Evolutionary conservation across 2,329 filamentous ascomycete genomes (phyloP).

Genomic region (Hirsutella rhossiliensis): DNA sequence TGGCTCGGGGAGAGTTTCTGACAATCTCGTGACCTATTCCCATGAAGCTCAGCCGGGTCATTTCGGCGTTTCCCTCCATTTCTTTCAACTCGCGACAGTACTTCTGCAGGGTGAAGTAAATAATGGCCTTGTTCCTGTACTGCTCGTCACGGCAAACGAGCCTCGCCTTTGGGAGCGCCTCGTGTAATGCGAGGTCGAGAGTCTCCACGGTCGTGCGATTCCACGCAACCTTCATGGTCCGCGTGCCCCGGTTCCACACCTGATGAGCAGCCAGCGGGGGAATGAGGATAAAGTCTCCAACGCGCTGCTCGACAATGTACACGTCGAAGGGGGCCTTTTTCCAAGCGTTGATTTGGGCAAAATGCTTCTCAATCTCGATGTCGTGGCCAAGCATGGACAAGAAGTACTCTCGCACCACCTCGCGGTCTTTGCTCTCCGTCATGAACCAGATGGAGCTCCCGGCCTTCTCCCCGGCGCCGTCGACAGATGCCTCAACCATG

Average conservation of each 20-base stretch:
- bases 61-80: slow-evolving; percentile 36
- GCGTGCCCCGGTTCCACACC: slow-evolving; percentile 93
- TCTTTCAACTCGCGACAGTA: slow-evolving; percentile 53
- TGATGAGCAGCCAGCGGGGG: slow-evolving; percentile 91
- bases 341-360: slow-evolving; percentile 92
- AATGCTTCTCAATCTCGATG: slow-evolving; percentile 93
- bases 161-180: slow-evolving; percentile 78
- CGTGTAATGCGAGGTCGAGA: slow-evolving; percentile 69
- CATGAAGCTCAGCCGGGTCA: slow-evolving; percentile 31
- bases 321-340: slow-evolving; percentile 88
- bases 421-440: slow-evolving; percentile 89
- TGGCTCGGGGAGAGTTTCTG: slow-evolving; percentile 34
- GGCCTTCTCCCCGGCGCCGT: slow-evolving; percentile 61
- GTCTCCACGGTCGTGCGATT: slow-evolving; percentile 92
- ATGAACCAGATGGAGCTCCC: slow-evolving; percentile 98
- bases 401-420: slow-evolving; percentile 87
- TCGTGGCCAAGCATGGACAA: slow-evolving; percentile 87
- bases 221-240: slow-evolving; percentile 97
- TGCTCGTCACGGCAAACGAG: slow-evolving; percentile 95
- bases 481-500: slow-evolving; percentile 83
- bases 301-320: slow-evolving; percentile 81
- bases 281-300: slow-evolving; percentile 86
- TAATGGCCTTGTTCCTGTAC: slow-evolving; percentile 96
- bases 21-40: slow-evolving; percentile 34
- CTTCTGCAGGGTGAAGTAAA: slow-evolving; percentile 76